These are phyloP conservation scores for Hymenoscyphus albidus DNA, from an alignment of 2,329 filamentous ascomycete species.

Conservation along the genomic window DNA sequence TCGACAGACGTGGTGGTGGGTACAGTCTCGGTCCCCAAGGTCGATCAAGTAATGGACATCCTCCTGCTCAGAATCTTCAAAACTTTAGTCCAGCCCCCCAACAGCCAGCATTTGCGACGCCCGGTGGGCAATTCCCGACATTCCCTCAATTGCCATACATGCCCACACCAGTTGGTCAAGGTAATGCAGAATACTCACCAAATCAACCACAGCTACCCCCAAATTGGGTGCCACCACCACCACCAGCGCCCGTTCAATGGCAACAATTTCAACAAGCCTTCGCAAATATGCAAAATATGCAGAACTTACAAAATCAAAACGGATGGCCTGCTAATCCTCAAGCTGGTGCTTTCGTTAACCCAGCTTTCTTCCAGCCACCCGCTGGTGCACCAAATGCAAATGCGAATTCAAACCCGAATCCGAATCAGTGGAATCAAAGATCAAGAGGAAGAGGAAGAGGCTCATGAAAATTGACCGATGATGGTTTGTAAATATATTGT, in stretches of 20 bases:
- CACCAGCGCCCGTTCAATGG: conserved; percentile 19
- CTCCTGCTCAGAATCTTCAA: conserved; percentile 6
- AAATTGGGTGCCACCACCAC: conserved; percentile 27
- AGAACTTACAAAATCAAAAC: conserved; percentile 9
- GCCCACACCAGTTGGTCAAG: background rate
- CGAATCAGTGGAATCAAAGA: conserved; percentile 14
- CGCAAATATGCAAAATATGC: conserved; percentile 13
- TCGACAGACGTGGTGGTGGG: conserved; percentile 21
- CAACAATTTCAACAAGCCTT: conserved; percentile 21
- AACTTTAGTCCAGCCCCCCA: conserved; percentile 4
- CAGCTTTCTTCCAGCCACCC: conserved; percentile 29
- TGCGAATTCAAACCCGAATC: background rate
- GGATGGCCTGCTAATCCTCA: conserved; percentile 18
- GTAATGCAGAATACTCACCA: conserved; percentile 17
- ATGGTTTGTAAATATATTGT: conserved; percentile 16
- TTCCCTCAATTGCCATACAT: conserved; percentile 8
- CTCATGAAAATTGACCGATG: conserved; percentile 6
- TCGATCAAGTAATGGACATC: conserved; percentile 17
- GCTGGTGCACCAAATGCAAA: conserved; percentile 12
- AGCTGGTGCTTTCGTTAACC: conserved; percentile 32
- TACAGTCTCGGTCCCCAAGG: conserved; percentile 18
- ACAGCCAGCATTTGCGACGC: conserved; percentile 12
- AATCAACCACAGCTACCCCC: conserved; percentile 26
- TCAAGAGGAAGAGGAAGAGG: conserved; percentile 19
- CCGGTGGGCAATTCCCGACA: conserved; percentile 16